Conservation (phyloP, 768 basidiomycete genomes). For the Leccinum rimulosum region DNA sequence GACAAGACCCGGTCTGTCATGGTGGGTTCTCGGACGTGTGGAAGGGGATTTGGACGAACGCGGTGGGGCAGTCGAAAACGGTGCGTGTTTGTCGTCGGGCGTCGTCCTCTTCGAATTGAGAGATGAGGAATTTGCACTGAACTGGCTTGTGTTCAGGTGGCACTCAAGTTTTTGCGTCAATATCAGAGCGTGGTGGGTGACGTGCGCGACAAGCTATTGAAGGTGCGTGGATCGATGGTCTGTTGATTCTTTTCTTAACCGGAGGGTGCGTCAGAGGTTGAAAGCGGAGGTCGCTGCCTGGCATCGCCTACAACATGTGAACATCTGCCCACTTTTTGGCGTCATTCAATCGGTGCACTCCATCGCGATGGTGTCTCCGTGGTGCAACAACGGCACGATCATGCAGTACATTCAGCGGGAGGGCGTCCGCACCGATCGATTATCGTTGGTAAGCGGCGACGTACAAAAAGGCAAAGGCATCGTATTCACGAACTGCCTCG, state of each 20-base stretch:
- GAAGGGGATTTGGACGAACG: constrained; percentile 54
- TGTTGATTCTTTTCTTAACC: not conserved
- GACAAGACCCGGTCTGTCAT: constrained; percentile 46
- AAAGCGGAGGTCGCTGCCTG: constrained; percentile 56
- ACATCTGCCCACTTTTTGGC: constrained; percentile 55
- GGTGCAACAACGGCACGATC: constrained; percentile 60
- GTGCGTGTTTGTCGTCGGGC: constrained; percentile 8
- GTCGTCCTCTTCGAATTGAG: not conserved
- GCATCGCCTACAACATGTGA: constrained; percentile 55
- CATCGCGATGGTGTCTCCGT: constrained; percentile 64
- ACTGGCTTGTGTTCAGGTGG: constrained; percentile 38
- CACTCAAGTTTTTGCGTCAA: constrained; percentile 53
- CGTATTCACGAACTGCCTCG: not conserved
- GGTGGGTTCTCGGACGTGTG: constrained; percentile 63
- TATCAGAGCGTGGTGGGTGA: constrained; percentile 47
- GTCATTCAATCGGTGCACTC: constrained; percentile 49
- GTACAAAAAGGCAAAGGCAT: not conserved
- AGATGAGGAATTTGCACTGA: not conserved
- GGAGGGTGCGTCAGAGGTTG: constrained; percentile 41
- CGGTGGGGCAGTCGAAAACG: constrained; percentile 33
- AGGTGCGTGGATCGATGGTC: constrained; percentile 31
- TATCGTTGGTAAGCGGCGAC: constrained; percentile 43
- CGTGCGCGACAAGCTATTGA: constrained; percentile 50
- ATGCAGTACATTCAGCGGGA: constrained; percentile 44
- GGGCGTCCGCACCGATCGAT: constrained; percentile 40